Evolutionary conservation across 2,329 filamentous ascomycete species (phyloP), one percentile per base, ranked within the genome.

Genomic region (Botrytis pseudocinerea): DNA sequence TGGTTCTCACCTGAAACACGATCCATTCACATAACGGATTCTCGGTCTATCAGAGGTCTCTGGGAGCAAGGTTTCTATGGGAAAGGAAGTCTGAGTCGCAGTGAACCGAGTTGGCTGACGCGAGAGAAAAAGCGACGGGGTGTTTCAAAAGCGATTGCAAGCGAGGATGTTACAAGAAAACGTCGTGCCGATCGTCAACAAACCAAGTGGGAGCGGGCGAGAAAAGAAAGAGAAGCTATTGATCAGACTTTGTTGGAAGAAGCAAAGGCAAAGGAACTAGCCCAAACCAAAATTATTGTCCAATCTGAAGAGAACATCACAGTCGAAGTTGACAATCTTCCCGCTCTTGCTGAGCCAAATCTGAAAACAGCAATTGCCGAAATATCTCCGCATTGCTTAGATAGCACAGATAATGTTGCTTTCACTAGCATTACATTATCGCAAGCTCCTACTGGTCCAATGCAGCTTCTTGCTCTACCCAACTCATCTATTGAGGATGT

Each of bases 11-110:
- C 88, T 2, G 89, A 91, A 73, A 97, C 94, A 5, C 89, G 91
- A 44, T 96, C 94, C 0, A 88, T 99, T 25, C 93, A 97, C 80
- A 87, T 99, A 73, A 93, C 90, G 28, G 92, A 98, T 81, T 85
- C 90, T 40, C 86, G 87, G 72, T 91, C 93, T 5, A 91, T 97
- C 75, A 87, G 92, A 71, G 93, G 91, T 1, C 83, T 99, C 38
- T 99, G 97, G 96, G 93, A 97, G 82, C 93, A 97, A 84, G 96
- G 96, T 8, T 99, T 99, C 83, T 99, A 95, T 82, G 97, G 97
- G 65, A 98, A 98, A 82, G 96, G 96, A 62, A 95, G 86, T 78
- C 85, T 98, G 73, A 98, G 95, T 84, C 90, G 97, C 78, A 98
- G 95, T 85, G 95, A 99, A 82, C 95, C 95, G 4, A 96, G 91